These are phyloP conservation scores for Perilla frutescens DNA, from an alignment of 257 asterid species.

Conservation along the genomic window DNA sequence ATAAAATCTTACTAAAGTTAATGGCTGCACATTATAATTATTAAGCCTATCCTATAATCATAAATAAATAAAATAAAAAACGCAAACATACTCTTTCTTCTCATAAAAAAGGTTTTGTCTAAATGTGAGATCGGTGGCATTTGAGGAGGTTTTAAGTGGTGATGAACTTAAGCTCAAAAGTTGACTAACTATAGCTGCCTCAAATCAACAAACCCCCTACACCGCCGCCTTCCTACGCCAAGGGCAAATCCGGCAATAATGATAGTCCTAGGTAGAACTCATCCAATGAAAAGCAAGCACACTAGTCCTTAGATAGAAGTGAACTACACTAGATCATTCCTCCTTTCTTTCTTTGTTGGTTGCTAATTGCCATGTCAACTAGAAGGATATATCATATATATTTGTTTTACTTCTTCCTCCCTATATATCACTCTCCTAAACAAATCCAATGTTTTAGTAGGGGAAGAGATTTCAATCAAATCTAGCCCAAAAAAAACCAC, in stretches of 20 bases:
- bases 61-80: background rate
- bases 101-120: constrained; percentile 28
- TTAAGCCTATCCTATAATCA: constrained; percentile 22
- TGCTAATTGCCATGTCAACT: constrained; percentile 30
- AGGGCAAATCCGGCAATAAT: background rate
- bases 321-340: background rate
- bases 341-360: background rate
- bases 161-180: constrained; percentile 49
- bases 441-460: constrained; percentile 9
- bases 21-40: background rate
- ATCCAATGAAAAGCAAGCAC: background rate
- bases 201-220: constrained; percentile 8
- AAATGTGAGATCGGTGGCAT: constrained; percentile 50
- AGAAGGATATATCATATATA: background rate
- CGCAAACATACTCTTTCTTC: background rate
- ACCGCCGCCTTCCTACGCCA: constrained; percentile 4
- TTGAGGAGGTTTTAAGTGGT: constrained; percentile 67
- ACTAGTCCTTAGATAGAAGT: background rate
- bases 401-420: background rate
- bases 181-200: constrained; percentile 51
- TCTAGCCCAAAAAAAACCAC: background rate
- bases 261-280: background rate
- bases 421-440: constrained; percentile 9
- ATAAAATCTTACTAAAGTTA: constrained; percentile 4
- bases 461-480: constrained; percentile 24